phyloP scores from a whole-genome alignment of 140 eudicot genomes.

The Bidens hawaiensis region DNA sequence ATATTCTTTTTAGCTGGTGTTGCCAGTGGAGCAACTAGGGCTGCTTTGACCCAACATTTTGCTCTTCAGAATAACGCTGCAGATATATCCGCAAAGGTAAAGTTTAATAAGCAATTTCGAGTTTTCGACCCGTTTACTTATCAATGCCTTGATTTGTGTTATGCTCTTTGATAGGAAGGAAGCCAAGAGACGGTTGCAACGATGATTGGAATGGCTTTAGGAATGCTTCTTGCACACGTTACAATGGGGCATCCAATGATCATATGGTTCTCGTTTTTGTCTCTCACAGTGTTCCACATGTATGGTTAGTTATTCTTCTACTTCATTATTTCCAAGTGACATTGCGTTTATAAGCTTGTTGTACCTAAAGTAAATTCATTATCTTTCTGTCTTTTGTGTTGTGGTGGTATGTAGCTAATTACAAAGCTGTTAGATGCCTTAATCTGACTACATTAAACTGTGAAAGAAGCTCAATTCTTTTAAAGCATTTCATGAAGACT shows the following conservation, averaged over 20 bases:
- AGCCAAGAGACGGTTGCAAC: conserved; percentile 99
- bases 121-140: conserved; percentile 5
- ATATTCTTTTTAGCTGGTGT: conserved; percentile 67
- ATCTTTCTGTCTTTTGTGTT: conserved; percentile 5
- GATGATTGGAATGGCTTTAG: conserved; percentile 98
- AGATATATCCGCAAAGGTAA: conserved; percentile 98
- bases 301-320: conserved; percentile 73
- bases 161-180: conserved; percentile 65
- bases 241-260: conserved; percentile 69
- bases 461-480: conserved; percentile 84
- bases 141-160: not conserved
- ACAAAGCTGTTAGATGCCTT: conserved; percentile 87
- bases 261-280: conserved; percentile 88
- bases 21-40: conserved; percentile 99
- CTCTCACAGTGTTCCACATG: conserved; percentile 92
- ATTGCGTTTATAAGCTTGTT: not conserved
- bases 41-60: conserved; percentile 98
- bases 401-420: conserved; percentile 67
- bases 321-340: not conserved
- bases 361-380: conserved; percentile 14
- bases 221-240: conserved; percentile 89
- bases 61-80: conserved; percentile 99
- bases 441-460: conserved; percentile 68
- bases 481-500: conserved; percentile 67
- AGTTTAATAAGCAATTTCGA: conserved; percentile 6